Percentiles rank a stretch among this genome's conserved stretches.
Conservation (phyloP, 768 basidiomycete genomes). For the Lactarius tabidus region DNA sequence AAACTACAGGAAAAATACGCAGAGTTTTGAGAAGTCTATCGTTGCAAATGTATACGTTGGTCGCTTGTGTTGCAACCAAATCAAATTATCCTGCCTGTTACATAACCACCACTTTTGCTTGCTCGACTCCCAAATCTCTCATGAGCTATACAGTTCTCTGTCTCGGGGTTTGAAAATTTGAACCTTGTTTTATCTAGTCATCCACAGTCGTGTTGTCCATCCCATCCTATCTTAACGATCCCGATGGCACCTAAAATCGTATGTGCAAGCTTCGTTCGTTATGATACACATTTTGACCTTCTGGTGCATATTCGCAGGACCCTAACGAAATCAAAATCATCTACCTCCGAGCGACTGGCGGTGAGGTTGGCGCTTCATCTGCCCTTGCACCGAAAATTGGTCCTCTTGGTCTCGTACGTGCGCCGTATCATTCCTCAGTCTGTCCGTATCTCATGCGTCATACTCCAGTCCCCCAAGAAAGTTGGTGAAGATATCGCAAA, state of each 20-base stretch:
- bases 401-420: slow-evolving; percentile 94
- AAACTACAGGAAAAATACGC: too few species aligned
- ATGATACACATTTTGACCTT: background rate
- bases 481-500: slow-evolving; percentile 99
- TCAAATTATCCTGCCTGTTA: too few species aligned
- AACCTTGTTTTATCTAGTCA: slow-evolving; percentile 5
- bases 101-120: too few species aligned
- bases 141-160: slow-evolving; percentile 13
- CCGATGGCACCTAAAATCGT: slow-evolving; percentile 81
- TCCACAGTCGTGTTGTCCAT: background rate
- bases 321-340: slow-evolving; percentile 98
- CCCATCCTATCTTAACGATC: slow-evolving; percentile 25
- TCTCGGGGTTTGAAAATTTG: slow-evolving; percentile 8
- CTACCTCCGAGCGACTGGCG: slow-evolving; percentile 96
- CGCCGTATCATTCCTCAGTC: too few species aligned
- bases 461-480: slow-evolving; percentile 91
- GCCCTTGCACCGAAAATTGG: slow-evolving; percentile 99
- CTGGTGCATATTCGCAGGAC: slow-evolving; percentile 52
- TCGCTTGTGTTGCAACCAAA: too few species aligned
- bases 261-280: slow-evolving; percentile 28
- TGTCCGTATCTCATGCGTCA: slow-evolving; percentile 15
- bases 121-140: background rate
- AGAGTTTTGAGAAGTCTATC: too few species aligned
- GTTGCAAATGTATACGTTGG: too few species aligned
- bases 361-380: slow-evolving; percentile 98